phyloP scores from a whole-genome alignment of 306 rosid genomes.

The Hylodesmum podocarpum region DNA sequence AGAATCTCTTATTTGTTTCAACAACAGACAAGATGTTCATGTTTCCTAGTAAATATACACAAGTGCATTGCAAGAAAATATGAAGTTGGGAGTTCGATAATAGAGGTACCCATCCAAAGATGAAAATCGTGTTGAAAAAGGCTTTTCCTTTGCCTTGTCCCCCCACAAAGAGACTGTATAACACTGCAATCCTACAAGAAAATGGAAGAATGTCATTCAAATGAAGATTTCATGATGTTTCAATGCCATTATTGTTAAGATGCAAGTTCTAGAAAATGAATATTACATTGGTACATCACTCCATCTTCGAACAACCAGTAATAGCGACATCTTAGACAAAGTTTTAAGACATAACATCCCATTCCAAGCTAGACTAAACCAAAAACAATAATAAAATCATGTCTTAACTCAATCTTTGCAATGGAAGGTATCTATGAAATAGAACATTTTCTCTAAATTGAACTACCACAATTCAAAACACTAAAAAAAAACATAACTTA shows the following conservation, averaged over 20 bases:
- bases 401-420: no score
- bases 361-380: neutral
- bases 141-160: conserved; percentile 77
- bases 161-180: conserved; percentile 82
- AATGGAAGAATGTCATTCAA: conserved; percentile 16
- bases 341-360: neutral
- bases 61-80: conserved; percentile 11
- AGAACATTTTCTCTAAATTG: neutral
- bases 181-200: conserved; percentile 66
- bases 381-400: neutral
- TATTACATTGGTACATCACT: neutral
- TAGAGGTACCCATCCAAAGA: conserved; percentile 77
- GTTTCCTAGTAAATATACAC: neutral
- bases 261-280: conserved; percentile 10
- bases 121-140: conserved; percentile 77
- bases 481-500: conserved; percentile 27
- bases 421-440: no score
- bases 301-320: neutral
- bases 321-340: neutral
- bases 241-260: neutral
- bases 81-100: conserved; percentile 6
- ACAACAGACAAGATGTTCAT: conserved; percentile 20
- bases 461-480: conserved; percentile 11
- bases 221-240: neutral
- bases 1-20: conserved; percentile 72